These are phyloP conservation scores for Aspergillus terreus DNA, from an alignment of 2,329 filamentous ascomycete species.

Conservation along the genomic window DNA sequence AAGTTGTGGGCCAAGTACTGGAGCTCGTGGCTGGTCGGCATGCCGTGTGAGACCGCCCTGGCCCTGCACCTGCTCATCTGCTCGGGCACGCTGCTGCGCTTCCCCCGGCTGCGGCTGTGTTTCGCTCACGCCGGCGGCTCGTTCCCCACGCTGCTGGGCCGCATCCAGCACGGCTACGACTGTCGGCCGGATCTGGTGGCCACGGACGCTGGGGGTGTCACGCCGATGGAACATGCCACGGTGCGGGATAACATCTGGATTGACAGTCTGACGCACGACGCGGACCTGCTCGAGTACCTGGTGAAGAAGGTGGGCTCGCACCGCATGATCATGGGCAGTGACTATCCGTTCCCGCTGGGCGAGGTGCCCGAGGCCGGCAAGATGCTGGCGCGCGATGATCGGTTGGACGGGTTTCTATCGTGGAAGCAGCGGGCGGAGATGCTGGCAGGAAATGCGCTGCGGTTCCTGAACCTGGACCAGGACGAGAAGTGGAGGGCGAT, in stretches of 20 bases:
- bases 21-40: constrained; percentile 17
- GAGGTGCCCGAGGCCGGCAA: constrained; percentile 17
- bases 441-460: constrained; percentile 17
- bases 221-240: constrained; percentile 8
- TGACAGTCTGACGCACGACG: constrained; percentile 16
- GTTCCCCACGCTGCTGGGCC: constrained; percentile 13
- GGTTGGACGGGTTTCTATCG: constrained; percentile 10
- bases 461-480: constrained; percentile 11
- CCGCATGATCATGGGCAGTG: constrained; percentile 18
- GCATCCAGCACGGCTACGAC: constrained; percentile 17
- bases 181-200: constrained; percentile 12
- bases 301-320: constrained; percentile 18
- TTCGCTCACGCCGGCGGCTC: constrained; percentile 17
- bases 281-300: constrained; percentile 14
- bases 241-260: constrained; percentile 11
- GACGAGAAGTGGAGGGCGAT: constrained; percentile 3
- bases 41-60: constrained; percentile 17
- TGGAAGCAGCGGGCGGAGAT: constrained; percentile 12
- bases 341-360: constrained; percentile 20
- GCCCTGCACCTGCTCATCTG: constrained; percentile 13
- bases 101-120: constrained; percentile 13
- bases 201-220: constrained; percentile 5
- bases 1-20: constrained; percentile 16
- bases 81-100: constrained; percentile 12
- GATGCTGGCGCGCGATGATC: constrained; percentile 14